Percentiles rank a stretch among this genome's conserved stretches.
These are phyloP conservation scores for Pneumocystis wakefieldiae DNA, from an alignment of 1,139 yeast genomes.

Conservation along the genomic window DNA sequence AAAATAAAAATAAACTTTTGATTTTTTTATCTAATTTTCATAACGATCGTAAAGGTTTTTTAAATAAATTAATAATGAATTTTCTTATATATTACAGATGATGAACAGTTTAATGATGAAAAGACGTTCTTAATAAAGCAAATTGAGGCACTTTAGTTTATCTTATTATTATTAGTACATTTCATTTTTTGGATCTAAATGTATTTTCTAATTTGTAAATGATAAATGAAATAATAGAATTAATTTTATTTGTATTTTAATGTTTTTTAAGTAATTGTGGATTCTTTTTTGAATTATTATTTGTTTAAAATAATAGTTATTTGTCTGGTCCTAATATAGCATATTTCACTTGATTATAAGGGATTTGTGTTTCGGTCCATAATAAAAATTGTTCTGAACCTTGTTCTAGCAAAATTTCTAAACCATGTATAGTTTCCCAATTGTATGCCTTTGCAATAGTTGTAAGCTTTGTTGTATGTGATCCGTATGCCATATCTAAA, in stretches of 20 bases:
- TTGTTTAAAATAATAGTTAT: background rate
- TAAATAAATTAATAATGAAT: background rate
- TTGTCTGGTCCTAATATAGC: background rate
- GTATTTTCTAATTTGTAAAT: background rate
- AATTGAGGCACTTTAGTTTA: slow-evolving; percentile 33
- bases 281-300: background rate
- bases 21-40: slow-evolving; percentile 56
- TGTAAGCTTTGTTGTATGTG: slow-evolving; percentile 74
- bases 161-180: background rate
- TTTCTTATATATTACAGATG: slow-evolving; percentile 27
- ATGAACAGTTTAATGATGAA: slow-evolving; percentile 60
- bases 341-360: slow-evolving; percentile 22
- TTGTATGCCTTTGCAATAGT: slow-evolving; percentile 43
- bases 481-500: slow-evolving; percentile 89
- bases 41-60: slow-evolving; percentile 34
- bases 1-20: slow-evolving; percentile 64
- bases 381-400: slow-evolving; percentile 73
- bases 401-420: slow-evolving; percentile 81
- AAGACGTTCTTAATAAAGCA: slow-evolving; percentile 64
- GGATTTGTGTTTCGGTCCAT: slow-evolving; percentile 46
- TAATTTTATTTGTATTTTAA: background rate
- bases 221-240: background rate
- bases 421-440: slow-evolving; percentile 75
- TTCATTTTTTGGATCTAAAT: background rate
- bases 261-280: background rate